Evolutionary conservation across 164 flowering plant species (phyloP), one percentile per base, ranked within the genome.

Genomic region (Echeveria elegans): DNA sequence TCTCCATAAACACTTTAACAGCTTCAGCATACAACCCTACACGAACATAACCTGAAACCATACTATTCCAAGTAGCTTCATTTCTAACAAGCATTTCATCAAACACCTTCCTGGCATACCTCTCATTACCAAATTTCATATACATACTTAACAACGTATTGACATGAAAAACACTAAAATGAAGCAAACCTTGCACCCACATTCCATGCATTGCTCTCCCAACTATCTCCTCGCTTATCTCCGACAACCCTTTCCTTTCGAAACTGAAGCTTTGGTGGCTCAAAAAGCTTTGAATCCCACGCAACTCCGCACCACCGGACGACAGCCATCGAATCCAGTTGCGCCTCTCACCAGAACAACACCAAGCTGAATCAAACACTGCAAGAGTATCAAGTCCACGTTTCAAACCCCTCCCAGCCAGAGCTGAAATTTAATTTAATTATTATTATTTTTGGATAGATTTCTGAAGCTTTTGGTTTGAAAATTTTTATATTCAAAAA

Each of bases 141-240:
- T 91, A 91, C 86, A 88, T 77, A 18, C 72, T 75, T 0, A 91
- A 73, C 81, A 91, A 71, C 1, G 96, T 91, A 63, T 91, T 91
- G 1, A 74, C 58, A 31, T 82, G 77, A 31, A 88, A 77, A 30
- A 72, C 66, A 69, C 83, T 58, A 36, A 80, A 66, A 36, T 61
- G 75, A 45, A 71, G 29, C 14, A 71, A 72, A 47, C 81, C 78
- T 71, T 74, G 81, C 6, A 89, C 4, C 68, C 75, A 82, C 43
- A 85, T 41, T 0, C 81, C 89, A 66, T 91, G 97, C 15, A 91
- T 6, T 23, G 88, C 77, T 75, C 65, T 83, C 40, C 96, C 93
- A 40, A 71, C 65, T 34, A 65, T n/a, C 48, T 68, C 75, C 59
- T 19, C 58, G 53, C 80, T 80, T 72, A 85, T 77, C 47, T 73